These are phyloP conservation scores for Ballota nigra DNA, from an alignment of 257 asterid genomes.

Conservation along the genomic window DNA sequence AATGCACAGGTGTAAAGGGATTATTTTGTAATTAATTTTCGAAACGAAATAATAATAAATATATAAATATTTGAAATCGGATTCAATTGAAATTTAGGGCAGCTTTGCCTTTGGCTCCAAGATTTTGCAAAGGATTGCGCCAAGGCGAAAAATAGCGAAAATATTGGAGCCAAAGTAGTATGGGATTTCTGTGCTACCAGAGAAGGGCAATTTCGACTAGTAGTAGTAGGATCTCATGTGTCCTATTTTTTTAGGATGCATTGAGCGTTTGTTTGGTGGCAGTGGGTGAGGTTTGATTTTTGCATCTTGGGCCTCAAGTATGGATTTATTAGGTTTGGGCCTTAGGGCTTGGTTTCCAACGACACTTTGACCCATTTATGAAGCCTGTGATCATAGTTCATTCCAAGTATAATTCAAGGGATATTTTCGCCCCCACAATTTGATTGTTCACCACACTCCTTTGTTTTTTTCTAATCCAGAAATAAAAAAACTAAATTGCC, in stretches of 20 bases:
- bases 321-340: constrained; percentile 2
- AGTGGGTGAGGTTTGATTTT: background rate
- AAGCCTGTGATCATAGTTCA: no score
- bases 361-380: no score
- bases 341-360: background rate
- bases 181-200: constrained; percentile 14
- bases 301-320: background rate
- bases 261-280: background rate
- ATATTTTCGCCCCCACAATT: no score
- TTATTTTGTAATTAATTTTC: constrained; percentile 1
- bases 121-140: constrained; percentile 59
- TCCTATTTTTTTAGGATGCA: constrained; percentile 12
- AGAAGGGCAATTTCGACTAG: background rate
- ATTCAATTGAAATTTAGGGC: constrained; percentile 28
- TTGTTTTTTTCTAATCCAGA: no score
- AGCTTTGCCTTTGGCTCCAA: constrained; percentile 81
- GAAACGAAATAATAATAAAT: background rate
- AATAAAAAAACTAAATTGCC: no score
- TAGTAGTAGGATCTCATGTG: background rate
- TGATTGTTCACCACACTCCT: no score
- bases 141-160: constrained; percentile 27
- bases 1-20: constrained; percentile 11
- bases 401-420: no score
- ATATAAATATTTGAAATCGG: background rate
- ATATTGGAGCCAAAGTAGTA: constrained; percentile 30